Percentiles rank a stretch among this genome's conserved stretches.
Evolutionary conservation across 768 basidiomycete genomes (phyloP).

Genomic region (Amanita inopinata): DNA sequence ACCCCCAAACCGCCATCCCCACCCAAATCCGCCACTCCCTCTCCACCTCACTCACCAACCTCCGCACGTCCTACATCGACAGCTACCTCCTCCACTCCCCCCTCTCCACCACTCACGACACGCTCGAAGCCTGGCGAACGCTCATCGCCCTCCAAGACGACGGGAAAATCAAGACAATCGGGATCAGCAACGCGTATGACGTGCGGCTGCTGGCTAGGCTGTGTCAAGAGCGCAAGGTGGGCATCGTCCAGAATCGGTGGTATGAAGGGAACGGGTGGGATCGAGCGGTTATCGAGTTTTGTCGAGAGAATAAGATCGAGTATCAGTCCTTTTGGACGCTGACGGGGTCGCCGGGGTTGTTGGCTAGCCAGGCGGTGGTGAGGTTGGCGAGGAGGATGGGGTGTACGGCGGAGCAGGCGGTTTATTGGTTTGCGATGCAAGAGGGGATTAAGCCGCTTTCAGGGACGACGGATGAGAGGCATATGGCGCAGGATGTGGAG

Average conservation of each 20-base stretch:
- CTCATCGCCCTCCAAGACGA: conserved; percentile 55
- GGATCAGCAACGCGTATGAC: conserved; percentile 74
- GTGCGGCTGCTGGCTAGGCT: conserved; percentile 42
- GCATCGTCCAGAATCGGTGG: conserved; percentile 83
- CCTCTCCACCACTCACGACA: conserved; percentile 43
- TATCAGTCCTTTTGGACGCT: conserved; percentile 90
- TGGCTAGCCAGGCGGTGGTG: conserved; percentile 37
- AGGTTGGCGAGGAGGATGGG: conserved; percentile 34
- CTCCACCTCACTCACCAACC: conserved; percentile 52
- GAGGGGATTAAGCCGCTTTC: conserved; percentile 64
- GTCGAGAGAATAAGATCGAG: conserved; percentile 49
- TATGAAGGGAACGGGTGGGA: conserved; percentile 77
- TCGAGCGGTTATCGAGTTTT: conserved; percentile 51
- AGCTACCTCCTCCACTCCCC: conserved; percentile 76
- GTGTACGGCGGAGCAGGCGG: conserved; percentile 53
- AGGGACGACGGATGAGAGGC: conserved; percentile 58
- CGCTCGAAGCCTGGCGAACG: conserved; percentile 59
- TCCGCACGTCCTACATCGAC: conserved; percentile 68
- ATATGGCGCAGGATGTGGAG: conserved; percentile 59
- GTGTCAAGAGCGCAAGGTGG: conserved; percentile 42
- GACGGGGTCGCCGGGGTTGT: conserved; percentile 59
- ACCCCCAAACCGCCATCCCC: conserved; percentile 38
- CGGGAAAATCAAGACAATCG: conserved; percentile 55
- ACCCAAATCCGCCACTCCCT: conserved; percentile 59
- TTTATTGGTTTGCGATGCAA: conserved; percentile 61